Conservation (phyloP, 176 grass and related monocot species). For the Eleusine coracana region DNA sequence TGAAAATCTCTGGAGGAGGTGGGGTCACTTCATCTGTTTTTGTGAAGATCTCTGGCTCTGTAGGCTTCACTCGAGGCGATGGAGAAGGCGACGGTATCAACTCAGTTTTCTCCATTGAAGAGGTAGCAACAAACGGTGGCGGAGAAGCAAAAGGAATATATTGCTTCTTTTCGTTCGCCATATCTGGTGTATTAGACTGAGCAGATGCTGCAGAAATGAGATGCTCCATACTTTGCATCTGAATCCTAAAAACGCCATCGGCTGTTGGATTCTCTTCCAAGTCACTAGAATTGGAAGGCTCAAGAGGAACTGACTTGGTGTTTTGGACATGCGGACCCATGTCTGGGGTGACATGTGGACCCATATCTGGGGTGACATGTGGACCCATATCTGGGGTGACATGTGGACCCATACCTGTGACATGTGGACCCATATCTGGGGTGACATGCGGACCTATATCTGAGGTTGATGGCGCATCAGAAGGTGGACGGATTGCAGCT, state of each 20-base stretch:
- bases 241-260: conserved; percentile 40
- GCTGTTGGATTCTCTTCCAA: conserved; percentile 57
- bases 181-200: conserved; percentile 50
- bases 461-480: conserved; percentile 44
- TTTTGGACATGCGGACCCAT: conserved; percentile 34
- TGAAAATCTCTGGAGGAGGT: conserved; percentile 2
- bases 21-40: conserved; percentile 35
- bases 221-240: conserved; percentile 45
- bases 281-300: conserved; percentile 38
- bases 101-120: conserved; percentile 40
- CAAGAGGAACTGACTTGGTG: conserved; percentile 40
- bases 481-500: conserved; percentile 54
- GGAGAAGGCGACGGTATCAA: conserved; percentile 26
- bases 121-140: conserved; percentile 44
- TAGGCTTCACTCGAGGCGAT: conserved; percentile 43
- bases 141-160: conserved; percentile 72
- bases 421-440: too few relatives aligned
- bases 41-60: conserved; percentile 42
- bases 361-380: conserved; percentile 37
- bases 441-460: too few relatives aligned
- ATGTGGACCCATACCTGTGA: conserved; percentile 41
- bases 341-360: conserved; percentile 35
- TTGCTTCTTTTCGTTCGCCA: conserved; percentile 59
- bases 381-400: conserved; percentile 40
- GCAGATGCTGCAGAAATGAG: conserved; percentile 42